Evolutionary conservation across 2,329 filamentous ascomycete species (phyloP), one percentile per base, ranked within the genome.

Genomic region (Dendrostoma leiphaemia): DNA sequence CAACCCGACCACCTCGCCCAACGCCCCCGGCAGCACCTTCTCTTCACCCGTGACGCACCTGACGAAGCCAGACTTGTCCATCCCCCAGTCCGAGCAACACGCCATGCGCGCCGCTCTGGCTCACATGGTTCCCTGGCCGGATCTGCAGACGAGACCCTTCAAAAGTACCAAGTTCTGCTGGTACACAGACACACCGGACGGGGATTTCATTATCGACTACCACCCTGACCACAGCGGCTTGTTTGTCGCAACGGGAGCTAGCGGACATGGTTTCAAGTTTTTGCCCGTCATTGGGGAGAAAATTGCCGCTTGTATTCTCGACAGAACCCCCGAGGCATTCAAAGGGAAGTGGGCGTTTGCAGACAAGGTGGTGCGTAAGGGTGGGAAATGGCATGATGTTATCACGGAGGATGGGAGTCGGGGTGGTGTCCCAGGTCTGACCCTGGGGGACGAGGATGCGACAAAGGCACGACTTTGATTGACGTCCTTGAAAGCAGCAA

Each of bases 101-200:
- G 83, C 81, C 23, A 81, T 90, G 60, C 81, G 87, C 23, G 69
- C 72, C 2, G 87, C 81, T 2, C 71, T 92, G 24, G 73, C 70
- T 12, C 76, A 83, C 56, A 78, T 89, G 62, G 74, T 89, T 4
- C 84, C 88, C 1, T 65, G 77, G 57, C 71, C 71, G 6, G 74
- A 75, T 9, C 74, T 89, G 17, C 76, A 75, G 47, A 74, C 78
- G 23, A 75, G 87, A 24, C 80, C 82, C 1, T 90, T 89, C 72
- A 71, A 71, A 54, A 73, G 75, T 50, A 86, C 83, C 2, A 76
- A 85, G 23, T 71, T 90, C 50, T 91, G 88, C 72, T 91, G 88
- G 88, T 91, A 91, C 67, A 84, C 83, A 5, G 88, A 91, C 71
- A 91, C 88, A 62, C 77, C 82, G 7, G 83, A 82, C 17, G 87